A percentile compares a stretch with the other conserved stretches of the same genome.
phyloP scores from a whole-genome alignment of 2,329 filamentous ascomycete species.

The Emmonsia crescens region DNA sequence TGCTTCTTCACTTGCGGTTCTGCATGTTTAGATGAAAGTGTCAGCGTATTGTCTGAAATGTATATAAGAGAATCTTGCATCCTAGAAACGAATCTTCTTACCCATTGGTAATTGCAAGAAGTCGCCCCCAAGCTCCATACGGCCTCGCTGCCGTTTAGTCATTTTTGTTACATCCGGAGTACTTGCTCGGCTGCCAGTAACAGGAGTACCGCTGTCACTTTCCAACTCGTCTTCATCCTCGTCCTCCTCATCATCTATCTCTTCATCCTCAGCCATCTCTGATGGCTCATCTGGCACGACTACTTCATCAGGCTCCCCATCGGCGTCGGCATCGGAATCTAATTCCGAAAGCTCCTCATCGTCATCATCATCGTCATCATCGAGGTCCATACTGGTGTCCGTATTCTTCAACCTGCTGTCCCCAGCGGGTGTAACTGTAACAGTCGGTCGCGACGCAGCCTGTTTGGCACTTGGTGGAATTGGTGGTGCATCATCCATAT shows the following conservation, averaged over 20 bases:
- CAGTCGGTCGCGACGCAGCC: slow-evolving; percentile 24
- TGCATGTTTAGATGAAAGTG: slow-evolving; percentile 16
- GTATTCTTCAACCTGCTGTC: slow-evolving; percentile 32
- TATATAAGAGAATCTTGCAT: background rate
- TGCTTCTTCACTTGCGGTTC: slow-evolving; percentile 64
- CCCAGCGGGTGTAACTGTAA: slow-evolving; percentile 26
- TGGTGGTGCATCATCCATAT: slow-evolving; percentile 38
- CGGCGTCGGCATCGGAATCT: slow-evolving; percentile 37
- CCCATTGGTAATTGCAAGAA: slow-evolving; percentile 47
- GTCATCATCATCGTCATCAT: slow-evolving; percentile 42
- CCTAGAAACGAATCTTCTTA: slow-evolving; percentile 20
- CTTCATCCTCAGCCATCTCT: slow-evolving; percentile 22
- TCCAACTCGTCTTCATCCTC: slow-evolving; percentile 35
- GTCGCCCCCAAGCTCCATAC: slow-evolving; percentile 43
- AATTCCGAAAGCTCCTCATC: slow-evolving; percentile 39
- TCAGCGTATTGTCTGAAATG: background rate
- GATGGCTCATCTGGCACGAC: slow-evolving; percentile 30
- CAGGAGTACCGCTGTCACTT: slow-evolving; percentile 32
- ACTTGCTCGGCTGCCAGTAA: slow-evolving; percentile 42
- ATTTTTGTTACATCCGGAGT: slow-evolving; percentile 55
- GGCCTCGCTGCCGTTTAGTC: slow-evolving; percentile 57
- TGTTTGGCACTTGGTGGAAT: slow-evolving; percentile 26
- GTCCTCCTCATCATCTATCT: slow-evolving; percentile 26
- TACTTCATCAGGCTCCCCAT: slow-evolving; percentile 40
- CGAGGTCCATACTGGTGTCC: slow-evolving; percentile 37